Evolutionary conservation across 2,329 filamentous ascomycete species (phyloP).

Genomic region (Pseudogymnoascus sp.): DNA sequence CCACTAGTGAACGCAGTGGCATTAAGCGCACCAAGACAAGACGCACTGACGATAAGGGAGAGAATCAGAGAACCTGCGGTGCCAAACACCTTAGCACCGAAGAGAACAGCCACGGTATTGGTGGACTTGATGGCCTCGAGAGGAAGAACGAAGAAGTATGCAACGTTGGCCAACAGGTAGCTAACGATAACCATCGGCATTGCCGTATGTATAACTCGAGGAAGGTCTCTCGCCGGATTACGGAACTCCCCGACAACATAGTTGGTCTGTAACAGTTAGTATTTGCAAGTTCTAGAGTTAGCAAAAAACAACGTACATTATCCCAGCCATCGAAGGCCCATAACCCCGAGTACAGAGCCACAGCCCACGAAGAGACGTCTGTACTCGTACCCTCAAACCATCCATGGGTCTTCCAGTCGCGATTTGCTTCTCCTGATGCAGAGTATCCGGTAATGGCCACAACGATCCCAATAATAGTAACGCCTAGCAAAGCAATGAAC

Average conservation of each 20-base stretch:
- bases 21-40: constrained; percentile 91
- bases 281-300: constrained; percentile 3
- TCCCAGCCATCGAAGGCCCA: constrained; percentile 99
- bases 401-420: constrained; percentile 75
- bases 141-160: constrained; percentile 91
- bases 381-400: constrained; percentile 70
- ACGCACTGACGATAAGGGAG: constrained; percentile 80
- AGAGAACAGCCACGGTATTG: constrained; percentile 94
- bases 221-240: constrained; percentile 80
- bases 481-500: constrained; percentile 77
- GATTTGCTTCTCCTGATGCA: constrained; percentile 62
- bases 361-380: constrained; percentile 78
- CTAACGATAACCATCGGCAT: constrained; percentile 88
- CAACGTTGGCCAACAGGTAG: constrained; percentile 84
- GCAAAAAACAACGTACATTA: constrained; percentile 56
- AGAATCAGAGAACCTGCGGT: constrained; percentile 72
- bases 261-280: constrained; percentile 59
- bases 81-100: constrained; percentile 84
- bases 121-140: constrained; percentile 69
- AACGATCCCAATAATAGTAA: constrained; percentile 80
- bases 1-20: constrained; percentile 89
- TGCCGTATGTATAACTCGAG: constrained; percentile 89
- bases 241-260: constrained; percentile 97
- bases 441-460: constrained; percentile 82
- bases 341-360: constrained; percentile 87